A percentile compares a stretch with the other conserved stretches of the same genome.
phyloP scores from a whole-genome alignment of 139 green algal species.

The Chlorella vulgaris region DNA sequence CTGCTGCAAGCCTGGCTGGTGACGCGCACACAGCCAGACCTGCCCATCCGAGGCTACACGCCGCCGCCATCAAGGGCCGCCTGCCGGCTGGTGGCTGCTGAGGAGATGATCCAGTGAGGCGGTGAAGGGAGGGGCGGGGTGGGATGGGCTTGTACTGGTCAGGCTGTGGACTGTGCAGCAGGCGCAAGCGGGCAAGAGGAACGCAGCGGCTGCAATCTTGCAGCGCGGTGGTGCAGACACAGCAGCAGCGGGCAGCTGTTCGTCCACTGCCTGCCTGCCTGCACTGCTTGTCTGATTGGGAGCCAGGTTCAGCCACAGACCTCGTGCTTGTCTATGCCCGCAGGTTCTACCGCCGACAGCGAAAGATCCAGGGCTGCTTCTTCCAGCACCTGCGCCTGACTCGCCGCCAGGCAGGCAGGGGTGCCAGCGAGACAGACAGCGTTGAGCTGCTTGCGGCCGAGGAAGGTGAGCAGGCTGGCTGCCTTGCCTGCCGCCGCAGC shows the following conservation, averaged over 20 bases:
- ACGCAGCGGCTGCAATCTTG: no score
- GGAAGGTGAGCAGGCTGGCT: not conserved
- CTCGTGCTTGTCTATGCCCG: no score
- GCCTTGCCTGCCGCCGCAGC: no score
- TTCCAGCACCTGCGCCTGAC: constrained; percentile 13
- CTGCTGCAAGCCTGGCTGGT: constrained; percentile 12
- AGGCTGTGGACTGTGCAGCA: no score
- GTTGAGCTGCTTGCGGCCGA: not conserved
- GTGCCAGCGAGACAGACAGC: not conserved
- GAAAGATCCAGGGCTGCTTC: not conserved
- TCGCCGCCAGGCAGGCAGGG: not conserved
- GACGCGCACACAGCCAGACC: not conserved
- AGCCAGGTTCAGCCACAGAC: no score
- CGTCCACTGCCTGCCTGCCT: no score
- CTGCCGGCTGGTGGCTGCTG: constrained; percentile 19
- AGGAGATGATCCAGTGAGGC: constrained; percentile 34
- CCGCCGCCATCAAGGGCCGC: not conserved
- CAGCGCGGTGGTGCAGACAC: no score
- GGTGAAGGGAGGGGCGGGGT: no score
- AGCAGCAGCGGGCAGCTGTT: no score
- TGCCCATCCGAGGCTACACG: constrained; percentile 16
- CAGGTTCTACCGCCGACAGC: constrained; percentile 20
- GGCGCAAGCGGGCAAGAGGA: no score
- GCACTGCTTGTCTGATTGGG: no score
- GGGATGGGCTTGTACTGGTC: no score